A percentile compares a stretch with the other conserved stretches of the same genome.
Evolutionary conservation across 1,284 basidiomycete species (phyloP).

Genomic region (Earliella scabrosa): DNA sequence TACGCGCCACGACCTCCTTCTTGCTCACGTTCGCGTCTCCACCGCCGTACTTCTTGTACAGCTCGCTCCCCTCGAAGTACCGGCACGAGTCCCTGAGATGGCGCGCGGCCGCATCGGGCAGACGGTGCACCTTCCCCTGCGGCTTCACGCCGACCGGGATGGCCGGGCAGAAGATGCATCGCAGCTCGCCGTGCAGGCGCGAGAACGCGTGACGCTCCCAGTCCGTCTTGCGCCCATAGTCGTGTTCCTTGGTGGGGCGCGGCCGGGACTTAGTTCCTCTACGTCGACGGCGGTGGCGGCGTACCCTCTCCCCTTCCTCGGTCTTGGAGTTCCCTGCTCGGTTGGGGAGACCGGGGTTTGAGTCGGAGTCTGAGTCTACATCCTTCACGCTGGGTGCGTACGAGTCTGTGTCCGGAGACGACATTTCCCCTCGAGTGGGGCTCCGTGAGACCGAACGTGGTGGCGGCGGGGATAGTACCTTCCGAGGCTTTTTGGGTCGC

Average conservation of each 20-base stretch:
- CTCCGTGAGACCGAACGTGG: too few species aligned
- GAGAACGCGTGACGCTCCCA: not conserved
- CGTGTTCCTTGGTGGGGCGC: not conserved
- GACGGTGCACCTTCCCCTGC: conserved; percentile 1
- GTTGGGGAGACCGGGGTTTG: too few species aligned
- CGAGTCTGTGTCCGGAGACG: not conserved
- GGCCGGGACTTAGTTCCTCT: not conserved
- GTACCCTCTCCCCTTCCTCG: not conserved
- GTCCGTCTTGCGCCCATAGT: not conserved
- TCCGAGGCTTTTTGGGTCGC: not conserved
- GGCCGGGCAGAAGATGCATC: conserved; percentile 2
- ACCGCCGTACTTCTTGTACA: not conserved
- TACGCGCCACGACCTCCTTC: not conserved
- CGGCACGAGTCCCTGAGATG: conserved; percentile 1
- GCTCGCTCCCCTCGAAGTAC: not conserved
- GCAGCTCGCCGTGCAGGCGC: not conserved
- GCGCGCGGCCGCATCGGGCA: not conserved
- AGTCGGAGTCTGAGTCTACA: not conserved
- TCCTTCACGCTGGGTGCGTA: not conserved
- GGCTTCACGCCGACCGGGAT: not conserved
- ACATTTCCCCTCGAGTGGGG: not conserved
- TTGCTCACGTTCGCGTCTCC: not conserved
- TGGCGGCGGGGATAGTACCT: not conserved
- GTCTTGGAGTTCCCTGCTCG: not conserved
- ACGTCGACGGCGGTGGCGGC: not conserved